These are phyloP conservation scores for Perkinsus olseni DNA, from an alignment of 169 alveolate species.

Conservation along the genomic window DNA sequence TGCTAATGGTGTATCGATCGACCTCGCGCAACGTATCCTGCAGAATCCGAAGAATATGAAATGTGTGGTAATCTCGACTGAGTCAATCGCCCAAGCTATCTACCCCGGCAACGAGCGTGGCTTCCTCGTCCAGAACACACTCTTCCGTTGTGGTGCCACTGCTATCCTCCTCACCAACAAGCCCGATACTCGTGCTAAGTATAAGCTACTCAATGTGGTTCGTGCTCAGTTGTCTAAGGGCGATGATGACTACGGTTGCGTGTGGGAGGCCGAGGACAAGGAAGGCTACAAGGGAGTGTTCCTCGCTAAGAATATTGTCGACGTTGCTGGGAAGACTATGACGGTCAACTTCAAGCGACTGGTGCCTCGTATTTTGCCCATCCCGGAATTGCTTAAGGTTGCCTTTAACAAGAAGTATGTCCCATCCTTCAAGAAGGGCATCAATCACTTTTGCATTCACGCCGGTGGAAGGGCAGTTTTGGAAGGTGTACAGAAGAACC, in stretches of 20 bases:
- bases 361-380: constrained; percentile 5
- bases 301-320: background rate
- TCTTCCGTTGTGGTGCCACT: constrained; percentile 6
- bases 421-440: constrained; percentile 8
- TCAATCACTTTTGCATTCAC: constrained; percentile 8
- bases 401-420: background rate
- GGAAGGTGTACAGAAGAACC: constrained; percentile 6
- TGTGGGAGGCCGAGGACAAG: background rate
- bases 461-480: constrained; percentile 7
- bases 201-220: background rate
- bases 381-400: background rate
- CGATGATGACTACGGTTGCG: background rate
- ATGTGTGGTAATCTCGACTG: background rate
- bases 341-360: background rate
- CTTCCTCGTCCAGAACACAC: constrained; percentile 1
- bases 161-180: background rate
- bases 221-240: background rate
- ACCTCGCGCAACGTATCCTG: background rate
- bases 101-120: background rate
- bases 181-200: background rate
- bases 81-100: background rate
- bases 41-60: background rate
- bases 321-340: background rate
- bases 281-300: background rate
- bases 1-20: background rate